phyloP scores from a whole-genome alignment of 2,329 filamentous ascomycete species.

The Fusarium goolgardi region DNA sequence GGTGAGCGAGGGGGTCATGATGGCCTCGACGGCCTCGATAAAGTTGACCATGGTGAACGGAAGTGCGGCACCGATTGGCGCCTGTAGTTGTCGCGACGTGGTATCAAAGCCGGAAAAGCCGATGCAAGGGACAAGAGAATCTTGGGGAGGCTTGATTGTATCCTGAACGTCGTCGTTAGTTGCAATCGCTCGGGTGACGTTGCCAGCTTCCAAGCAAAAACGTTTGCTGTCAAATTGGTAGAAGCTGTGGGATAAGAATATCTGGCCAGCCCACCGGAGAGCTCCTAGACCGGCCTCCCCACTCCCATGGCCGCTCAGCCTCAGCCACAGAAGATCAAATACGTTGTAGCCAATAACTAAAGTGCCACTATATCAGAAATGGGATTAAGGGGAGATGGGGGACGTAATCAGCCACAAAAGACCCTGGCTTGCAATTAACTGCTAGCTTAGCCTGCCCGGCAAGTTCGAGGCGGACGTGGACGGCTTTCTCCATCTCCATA shows the following conservation, averaged over 20 bases:
- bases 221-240: conserved; percentile 1
- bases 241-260: conserved; percentile 35
- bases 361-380: conserved; percentile 6
- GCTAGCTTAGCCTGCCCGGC: conserved; percentile 10
- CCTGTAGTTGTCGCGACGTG: conserved; percentile 3
- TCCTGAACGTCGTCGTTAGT: not conserved
- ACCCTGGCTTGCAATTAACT: conserved; percentile 37
- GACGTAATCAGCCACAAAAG: conserved; percentile 41
- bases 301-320: conserved; percentile 10
- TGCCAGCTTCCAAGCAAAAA: conserved; percentile 5
- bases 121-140: not conserved
- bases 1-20: conserved; percentile 69
- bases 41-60: conserved; percentile 54
- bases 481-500: conserved; percentile 38
- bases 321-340: conserved; percentile 18
- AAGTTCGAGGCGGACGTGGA: conserved; percentile 18
- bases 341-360: conserved; percentile 20
- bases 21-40: conserved; percentile 59
- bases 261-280: conserved; percentile 36
- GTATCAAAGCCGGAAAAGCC: not conserved
- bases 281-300: conserved; percentile 31
- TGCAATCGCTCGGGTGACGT: conserved; percentile 8
- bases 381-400: conserved; percentile 28
- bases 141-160: not conserved
- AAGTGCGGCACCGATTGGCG: conserved; percentile 31